Evolutionary conservation across 805 yeast genomes (phyloP).

Genomic region (Groenewaldozyma tartarivorans): DNA sequence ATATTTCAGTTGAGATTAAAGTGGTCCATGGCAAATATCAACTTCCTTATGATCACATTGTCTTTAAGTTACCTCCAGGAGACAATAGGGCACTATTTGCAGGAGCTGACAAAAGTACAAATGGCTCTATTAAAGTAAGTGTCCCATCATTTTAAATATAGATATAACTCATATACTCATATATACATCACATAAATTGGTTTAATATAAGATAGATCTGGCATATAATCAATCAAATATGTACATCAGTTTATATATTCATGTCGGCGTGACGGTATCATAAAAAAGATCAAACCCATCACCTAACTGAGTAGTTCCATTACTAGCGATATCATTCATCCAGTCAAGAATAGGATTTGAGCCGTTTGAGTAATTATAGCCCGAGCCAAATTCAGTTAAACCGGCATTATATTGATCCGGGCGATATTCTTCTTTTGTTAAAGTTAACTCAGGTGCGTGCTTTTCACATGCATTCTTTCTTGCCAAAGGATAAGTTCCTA

Average conservation of each 20-base stretch:
- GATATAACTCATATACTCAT: no score
- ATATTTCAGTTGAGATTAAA: background rate
- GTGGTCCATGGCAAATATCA: background rate
- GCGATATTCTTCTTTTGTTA: background rate
- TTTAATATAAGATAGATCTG: no score
- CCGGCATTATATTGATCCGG: background rate
- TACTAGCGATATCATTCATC: background rate
- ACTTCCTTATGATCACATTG: constrained; percentile 3
- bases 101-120: background rate
- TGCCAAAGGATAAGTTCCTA: constrained; percentile 13
- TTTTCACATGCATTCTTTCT: constrained; percentile 7
- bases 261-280: no score
- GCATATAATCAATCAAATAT: no score
- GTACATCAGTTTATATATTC: no score
- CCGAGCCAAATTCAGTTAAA: background rate
- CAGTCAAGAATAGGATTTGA: background rate
- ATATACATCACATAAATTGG: no score
- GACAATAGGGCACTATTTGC: constrained; percentile 1
- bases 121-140: background rate
- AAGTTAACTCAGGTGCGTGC: constrained; percentile 7
- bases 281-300: no score
- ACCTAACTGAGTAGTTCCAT: background rate
- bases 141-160: no score
- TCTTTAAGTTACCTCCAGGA: constrained; percentile 2
- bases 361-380: no score